Evolutionary conservation across 1,139 yeast genomes (phyloP).

Genomic region (Kodamaea sp.): DNA sequence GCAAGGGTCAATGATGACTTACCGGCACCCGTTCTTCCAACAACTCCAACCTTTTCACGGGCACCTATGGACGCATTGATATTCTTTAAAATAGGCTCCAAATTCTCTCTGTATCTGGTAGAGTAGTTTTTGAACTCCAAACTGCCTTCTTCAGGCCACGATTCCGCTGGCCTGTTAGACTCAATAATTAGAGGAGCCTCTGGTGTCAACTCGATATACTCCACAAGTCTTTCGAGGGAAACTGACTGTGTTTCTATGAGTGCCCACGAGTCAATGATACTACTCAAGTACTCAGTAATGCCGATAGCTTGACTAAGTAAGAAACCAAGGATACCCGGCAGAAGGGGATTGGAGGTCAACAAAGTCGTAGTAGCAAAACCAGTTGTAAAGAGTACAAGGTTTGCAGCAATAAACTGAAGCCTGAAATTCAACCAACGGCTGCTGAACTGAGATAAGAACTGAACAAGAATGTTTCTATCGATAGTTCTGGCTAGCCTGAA

Average conservation of each 20-base stretch:
- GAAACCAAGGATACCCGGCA: conserved; percentile 25
- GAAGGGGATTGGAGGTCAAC: conserved; percentile 15
- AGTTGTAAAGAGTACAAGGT: conserved; percentile 22
- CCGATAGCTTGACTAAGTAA: conserved; percentile 38
- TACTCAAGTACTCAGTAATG: conserved; percentile 32
- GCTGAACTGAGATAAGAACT: conserved; percentile 13
- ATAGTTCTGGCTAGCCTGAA: conserved; percentile 12
- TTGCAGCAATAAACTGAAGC: conserved; percentile 24
- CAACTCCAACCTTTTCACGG: conserved; percentile 40
- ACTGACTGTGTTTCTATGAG: conserved; percentile 37
- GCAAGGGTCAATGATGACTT: conserved; percentile 42
- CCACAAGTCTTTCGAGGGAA: conserved; percentile 38
- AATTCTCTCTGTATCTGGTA: conserved; percentile 37
- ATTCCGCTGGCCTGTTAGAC: conserved; percentile 24
- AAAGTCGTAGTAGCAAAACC: conserved; percentile 20
- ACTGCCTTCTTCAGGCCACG: conserved; percentile 38
- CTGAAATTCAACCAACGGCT: conserved; percentile 30
- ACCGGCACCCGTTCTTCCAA: conserved; percentile 48
- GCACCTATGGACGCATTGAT: conserved; percentile 29
- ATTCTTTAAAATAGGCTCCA: conserved; percentile 36
- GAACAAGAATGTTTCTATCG: neutral
- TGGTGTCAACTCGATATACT: conserved; percentile 33
- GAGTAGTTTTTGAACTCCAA: conserved; percentile 32
- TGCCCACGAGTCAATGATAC: conserved; percentile 36
- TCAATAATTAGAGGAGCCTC: conserved; percentile 35